Percentiles rank a stretch among this genome's conserved stretches.
Conservation (phyloP, 208 protist species). For the Trichomonas gallinae region DNA sequence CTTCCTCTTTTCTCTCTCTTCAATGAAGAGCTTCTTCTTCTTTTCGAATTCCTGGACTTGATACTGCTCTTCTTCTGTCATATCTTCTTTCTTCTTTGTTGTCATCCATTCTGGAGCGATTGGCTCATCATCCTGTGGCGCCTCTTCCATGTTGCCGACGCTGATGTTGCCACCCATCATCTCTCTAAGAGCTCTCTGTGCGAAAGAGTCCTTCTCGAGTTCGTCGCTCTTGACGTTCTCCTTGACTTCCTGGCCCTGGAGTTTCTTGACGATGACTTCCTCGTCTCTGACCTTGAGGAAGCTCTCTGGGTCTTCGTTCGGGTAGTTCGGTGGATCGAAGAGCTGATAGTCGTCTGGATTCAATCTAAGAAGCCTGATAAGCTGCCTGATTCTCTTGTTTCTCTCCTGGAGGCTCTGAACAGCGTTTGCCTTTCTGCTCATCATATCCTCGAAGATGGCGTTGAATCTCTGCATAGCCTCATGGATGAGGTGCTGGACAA, state of each 20-base stretch:
- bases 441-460: not conserved
- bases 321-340: not conserved
- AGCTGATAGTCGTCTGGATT: constrained; percentile 7
- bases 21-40: not conserved
- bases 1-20: constrained; percentile 1
- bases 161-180: constrained; percentile 13
- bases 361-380: not conserved
- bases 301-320: not conserved
- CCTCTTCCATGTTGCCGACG: constrained; percentile 1
- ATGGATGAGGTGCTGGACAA: not conserved
- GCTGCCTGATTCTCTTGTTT: not conserved
- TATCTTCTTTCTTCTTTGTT: constrained; percentile 9
- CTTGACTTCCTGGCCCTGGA: not conserved
- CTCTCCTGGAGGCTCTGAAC: not conserved
- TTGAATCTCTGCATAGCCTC: not conserved
- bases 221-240: not conserved
- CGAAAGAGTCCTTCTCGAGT: constrained; percentile 13
- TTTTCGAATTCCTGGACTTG: constrained; percentile 17
- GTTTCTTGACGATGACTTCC: not conserved
- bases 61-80: constrained; percentile 21
- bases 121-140: not conserved
- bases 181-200: not conserved
- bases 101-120: not conserved
- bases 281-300: not conserved
- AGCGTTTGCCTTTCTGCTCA: not conserved